Percentiles rank a stretch among this genome's conserved stretches.
Conservation (phyloP, 2,329 filamentous ascomycete genomes). For the Septoria linicola region DNA sequence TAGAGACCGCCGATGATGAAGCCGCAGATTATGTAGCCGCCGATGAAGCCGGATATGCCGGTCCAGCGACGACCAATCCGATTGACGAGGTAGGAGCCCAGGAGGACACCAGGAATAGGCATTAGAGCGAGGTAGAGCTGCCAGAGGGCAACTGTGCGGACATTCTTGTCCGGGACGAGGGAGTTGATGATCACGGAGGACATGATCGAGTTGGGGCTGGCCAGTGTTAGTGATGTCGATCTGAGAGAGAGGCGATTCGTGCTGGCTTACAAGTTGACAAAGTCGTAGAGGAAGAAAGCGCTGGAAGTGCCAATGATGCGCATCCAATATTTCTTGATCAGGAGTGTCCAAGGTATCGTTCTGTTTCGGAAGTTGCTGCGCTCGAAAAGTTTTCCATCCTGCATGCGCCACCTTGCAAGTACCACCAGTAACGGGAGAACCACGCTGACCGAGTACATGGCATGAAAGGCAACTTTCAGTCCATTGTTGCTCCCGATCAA, state of each 20-base stretch:
- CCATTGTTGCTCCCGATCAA: conserved; percentile 36
- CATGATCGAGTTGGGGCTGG: conserved; percentile 49
- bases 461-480: conserved; percentile 43
- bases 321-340: conserved; percentile 40
- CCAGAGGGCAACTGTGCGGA: conserved; percentile 50
- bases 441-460: conserved; percentile 46
- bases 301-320: conserved; percentile 24
- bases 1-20: conserved; percentile 54
- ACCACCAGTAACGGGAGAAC: conserved; percentile 49
- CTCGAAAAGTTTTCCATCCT: conserved; percentile 51
- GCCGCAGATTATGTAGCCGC: conserved; percentile 53
- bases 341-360: conserved; percentile 47
- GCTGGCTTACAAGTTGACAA: conserved; percentile 48
- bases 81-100: conserved; percentile 52
- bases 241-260: too few relatives aligned
- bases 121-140: conserved; percentile 49
- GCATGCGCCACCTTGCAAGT: conserved; percentile 39
- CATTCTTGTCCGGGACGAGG: conserved; percentile 36
- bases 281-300: conserved; percentile 42
- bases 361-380: conserved; percentile 49
- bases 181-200: conserved; percentile 45
- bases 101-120: conserved; percentile 51
- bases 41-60: conserved; percentile 52
- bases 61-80: conserved; percentile 51
- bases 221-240: too few relatives aligned